These are phyloP conservation scores for Leccinum ponderosum DNA, from an alignment of 1,284 basidiomycete genomes.

Conservation along the genomic window DNA sequence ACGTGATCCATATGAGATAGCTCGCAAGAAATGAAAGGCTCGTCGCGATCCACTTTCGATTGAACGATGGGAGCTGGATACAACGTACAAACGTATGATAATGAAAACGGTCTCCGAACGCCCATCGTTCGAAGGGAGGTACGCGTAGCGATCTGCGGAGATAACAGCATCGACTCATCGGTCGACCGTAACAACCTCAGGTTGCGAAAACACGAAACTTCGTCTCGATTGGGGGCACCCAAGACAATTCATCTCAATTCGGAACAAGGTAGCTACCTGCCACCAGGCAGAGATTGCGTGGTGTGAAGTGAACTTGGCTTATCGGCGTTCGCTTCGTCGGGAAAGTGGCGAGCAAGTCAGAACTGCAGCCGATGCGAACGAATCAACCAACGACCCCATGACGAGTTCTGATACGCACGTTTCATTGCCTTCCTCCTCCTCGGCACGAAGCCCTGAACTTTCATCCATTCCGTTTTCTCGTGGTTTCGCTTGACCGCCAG, in stretches of 20 bases:
- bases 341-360: conserved; percentile 90
- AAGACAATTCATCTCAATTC: conserved; percentile 46
- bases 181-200: neutral
- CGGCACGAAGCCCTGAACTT: conserved; percentile 33
- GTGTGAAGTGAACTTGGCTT: conserved; percentile 90
- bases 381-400: neutral
- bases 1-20: conserved; percentile 17
- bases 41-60: conserved; percentile 3
- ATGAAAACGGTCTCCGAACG: neutral
- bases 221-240: neutral
- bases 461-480: conserved; percentile 53
- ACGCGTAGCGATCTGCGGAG: neutral
- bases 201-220: neutral
- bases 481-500: conserved; percentile 65
- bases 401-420: conserved; percentile 48
- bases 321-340: conserved; percentile 96
- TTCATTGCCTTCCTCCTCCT: conserved; percentile 55
- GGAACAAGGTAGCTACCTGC: conserved; percentile 70
- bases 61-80: conserved; percentile 2
- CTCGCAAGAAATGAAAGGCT: neutral
- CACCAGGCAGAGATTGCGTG: conserved; percentile 90
- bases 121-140: conserved; percentile 1
- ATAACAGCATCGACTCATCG: neutral
- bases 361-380: conserved; percentile 42
- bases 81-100: conserved; percentile 6